A percentile compares a stretch with the other conserved stretches of the same genome.
Evolutionary conservation across 2,329 filamentous ascomycete genomes (phyloP).

Genomic region (Aspergillus versicolor): DNA sequence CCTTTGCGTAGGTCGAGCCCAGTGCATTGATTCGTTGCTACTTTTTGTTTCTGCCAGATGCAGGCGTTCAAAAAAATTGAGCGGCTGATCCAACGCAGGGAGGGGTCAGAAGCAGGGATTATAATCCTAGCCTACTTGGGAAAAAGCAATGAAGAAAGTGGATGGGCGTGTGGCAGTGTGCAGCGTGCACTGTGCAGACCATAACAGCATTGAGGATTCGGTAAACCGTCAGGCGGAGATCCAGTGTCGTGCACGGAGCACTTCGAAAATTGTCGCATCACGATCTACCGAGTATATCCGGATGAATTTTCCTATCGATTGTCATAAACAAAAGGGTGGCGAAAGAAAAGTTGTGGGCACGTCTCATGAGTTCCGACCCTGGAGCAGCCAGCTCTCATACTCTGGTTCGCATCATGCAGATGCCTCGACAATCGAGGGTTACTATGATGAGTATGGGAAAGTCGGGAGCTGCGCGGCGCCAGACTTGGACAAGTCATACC

Average conservation of each 20-base stretch:
- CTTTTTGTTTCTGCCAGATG: background rate
- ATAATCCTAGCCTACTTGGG: background rate
- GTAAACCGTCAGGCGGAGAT: background rate
- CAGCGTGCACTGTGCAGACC: too few relatives aligned
- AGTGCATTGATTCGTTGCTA: background rate
- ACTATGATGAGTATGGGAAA: background rate
- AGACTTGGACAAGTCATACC: background rate
- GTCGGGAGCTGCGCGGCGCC: background rate
- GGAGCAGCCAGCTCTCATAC: background rate
- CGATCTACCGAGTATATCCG: background rate
- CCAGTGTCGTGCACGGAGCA: background rate
- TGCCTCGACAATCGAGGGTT: background rate
- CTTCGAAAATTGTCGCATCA: background rate
- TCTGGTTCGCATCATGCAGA: background rate
- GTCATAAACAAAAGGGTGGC: background rate
- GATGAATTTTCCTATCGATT: background rate
- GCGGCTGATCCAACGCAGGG: background rate
- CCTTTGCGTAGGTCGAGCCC: background rate
- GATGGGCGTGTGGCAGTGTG: background rate
- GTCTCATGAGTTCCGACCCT: background rate
- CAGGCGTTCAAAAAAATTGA: background rate
- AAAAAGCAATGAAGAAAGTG: constrained; percentile 9
- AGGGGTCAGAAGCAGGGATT: constrained; percentile 5
- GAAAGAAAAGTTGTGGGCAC: background rate
- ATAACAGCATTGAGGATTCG: background rate